Conservation (phyloP, 2,329 filamentous ascomycete genomes). For the Aspergillus flavus region DNA sequence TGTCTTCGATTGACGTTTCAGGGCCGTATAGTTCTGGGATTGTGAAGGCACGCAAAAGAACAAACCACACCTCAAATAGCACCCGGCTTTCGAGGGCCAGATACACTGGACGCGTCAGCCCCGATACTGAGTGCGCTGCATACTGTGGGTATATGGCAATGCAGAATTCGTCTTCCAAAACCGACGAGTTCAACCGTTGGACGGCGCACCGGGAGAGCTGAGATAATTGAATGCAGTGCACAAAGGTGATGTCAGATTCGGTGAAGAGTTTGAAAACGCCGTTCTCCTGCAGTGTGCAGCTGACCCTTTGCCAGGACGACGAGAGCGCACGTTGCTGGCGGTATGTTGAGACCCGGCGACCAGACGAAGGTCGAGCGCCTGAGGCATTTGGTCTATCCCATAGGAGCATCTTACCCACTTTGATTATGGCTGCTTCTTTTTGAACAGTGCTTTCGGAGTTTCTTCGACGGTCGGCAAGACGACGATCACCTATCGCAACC, state of each 20-base stretch:
- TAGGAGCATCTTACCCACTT: constrained; percentile 85
- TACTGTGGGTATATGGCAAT: constrained; percentile 96
- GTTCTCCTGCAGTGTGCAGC: constrained; percentile 91
- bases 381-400: constrained; percentile 76
- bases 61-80: constrained; percentile 97
- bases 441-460: constrained; percentile 53
- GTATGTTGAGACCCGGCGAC: constrained; percentile 54
- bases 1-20: constrained; percentile 46
- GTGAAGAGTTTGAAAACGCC: constrained; percentile 90
- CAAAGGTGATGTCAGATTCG: constrained; percentile 77
- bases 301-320: constrained; percentile 82
- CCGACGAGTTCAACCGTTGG: constrained; percentile 85
- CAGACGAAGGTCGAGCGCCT: constrained; percentile 37
- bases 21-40: constrained; percentile 86
- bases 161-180: constrained; percentile 90
- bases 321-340: constrained; percentile 60
- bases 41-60: constrained; percentile 85
- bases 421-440: constrained; percentile 85
- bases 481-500: constrained; percentile 47
- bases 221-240: constrained; percentile 83
- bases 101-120: constrained; percentile 86
- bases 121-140: constrained; percentile 69
- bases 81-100: constrained; percentile 83
- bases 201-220: constrained; percentile 88
- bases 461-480: constrained; percentile 45